A percentile compares a stretch with the other conserved stretches of the same genome.
phyloP scores from a whole-genome alignment of 371 early-diverging fungal species.

The Batkoa obscura region DNA sequence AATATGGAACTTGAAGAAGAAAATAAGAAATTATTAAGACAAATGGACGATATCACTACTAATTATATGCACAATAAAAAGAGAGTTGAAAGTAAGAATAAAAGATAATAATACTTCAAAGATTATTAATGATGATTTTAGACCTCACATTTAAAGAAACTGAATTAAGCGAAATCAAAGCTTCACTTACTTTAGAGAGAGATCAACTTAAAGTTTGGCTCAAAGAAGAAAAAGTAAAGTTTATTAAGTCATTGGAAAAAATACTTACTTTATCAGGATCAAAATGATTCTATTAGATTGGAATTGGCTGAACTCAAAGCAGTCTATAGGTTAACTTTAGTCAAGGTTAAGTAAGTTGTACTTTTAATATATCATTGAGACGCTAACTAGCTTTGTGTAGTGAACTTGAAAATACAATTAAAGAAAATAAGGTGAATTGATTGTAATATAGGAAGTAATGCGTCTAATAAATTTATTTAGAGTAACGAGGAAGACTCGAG shows the following conservation, averaged over 20 bases:
- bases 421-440: no score
- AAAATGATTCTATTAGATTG: neutral
- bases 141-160: neutral
- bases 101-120: neutral
- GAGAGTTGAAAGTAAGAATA: neutral
- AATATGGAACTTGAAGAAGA: neutral
- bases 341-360: neutral
- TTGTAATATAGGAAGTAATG: no score
- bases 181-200: neutral
- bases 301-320: neutral
- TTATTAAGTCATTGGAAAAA: neutral
- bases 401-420: neutral
- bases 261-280: neutral
- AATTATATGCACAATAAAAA: neutral
- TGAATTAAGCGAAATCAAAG: neutral
- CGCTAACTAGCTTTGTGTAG: no score
- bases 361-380: neutral
- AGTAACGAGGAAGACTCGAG: no score
- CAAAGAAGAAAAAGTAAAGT: neutral
- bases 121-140: neutral
- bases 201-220: neutral
- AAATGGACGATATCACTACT: neutral
- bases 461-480: no score
- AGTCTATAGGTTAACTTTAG: neutral
- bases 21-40: neutral